phyloP scores from a whole-genome alignment of 2,329 filamentous ascomycete species.

The Colletotrichum eremochloae region DNA sequence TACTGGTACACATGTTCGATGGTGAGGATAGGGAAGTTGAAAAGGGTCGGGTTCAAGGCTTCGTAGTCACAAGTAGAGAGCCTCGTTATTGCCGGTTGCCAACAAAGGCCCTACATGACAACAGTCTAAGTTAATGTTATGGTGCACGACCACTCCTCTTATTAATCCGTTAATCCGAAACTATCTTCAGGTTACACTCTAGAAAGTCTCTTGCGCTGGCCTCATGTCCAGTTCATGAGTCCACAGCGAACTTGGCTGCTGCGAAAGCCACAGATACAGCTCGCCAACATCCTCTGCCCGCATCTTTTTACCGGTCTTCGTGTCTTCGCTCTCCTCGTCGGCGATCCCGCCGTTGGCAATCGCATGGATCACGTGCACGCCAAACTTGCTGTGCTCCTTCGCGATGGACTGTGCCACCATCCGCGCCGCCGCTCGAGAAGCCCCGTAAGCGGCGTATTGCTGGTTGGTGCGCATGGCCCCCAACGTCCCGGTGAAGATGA shows the following conservation, averaged over 20 bases:
- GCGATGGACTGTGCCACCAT: slow-evolving; percentile 69
- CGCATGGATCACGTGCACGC: slow-evolving; percentile 70
- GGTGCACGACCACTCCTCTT: neutral
- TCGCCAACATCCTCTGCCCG: slow-evolving; percentile 69
- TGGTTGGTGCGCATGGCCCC: slow-evolving; percentile 67
- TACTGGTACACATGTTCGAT: too few species aligned
- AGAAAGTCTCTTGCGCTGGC: slow-evolving; percentile 41
- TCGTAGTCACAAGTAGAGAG: too few species aligned
- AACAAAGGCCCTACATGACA: neutral
- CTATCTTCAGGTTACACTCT: too few species aligned
- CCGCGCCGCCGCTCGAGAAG: slow-evolving; percentile 63
- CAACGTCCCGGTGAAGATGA: slow-evolving; percentile 70
- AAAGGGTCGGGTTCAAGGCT: too few species aligned
- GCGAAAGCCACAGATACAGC: slow-evolving; percentile 62
- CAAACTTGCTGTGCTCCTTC: slow-evolving; percentile 68
- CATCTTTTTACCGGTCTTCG: slow-evolving; percentile 66
- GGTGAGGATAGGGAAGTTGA: too few species aligned
- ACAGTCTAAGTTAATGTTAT: neutral
- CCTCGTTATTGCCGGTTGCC: neutral
- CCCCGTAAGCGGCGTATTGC: slow-evolving; percentile 68
- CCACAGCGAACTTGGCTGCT: slow-evolving; percentile 42
- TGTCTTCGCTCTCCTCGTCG: slow-evolving; percentile 63
- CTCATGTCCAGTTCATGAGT: slow-evolving; percentile 41
- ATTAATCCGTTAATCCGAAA: too few species aligned
- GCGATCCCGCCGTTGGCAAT: slow-evolving; percentile 68